phyloP scores from a whole-genome alignment of 257 asterid genomes.

The Fraxinus anomala region DNA sequence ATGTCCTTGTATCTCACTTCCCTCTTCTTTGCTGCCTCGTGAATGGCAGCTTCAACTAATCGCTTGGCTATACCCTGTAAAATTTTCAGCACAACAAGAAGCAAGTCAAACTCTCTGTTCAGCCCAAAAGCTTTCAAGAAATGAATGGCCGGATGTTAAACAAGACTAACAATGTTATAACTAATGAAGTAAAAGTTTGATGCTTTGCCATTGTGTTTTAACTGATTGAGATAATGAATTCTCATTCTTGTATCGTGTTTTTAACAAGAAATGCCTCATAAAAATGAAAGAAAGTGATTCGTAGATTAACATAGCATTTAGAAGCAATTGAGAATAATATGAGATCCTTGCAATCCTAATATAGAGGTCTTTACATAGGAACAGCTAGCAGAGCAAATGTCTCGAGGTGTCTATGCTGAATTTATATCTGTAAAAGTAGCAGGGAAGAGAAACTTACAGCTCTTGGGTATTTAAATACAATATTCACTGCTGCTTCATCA shows the following conservation, averaged over 20 bases:
- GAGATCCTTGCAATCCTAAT: not conserved
- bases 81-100: not conserved
- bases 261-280: not conserved
- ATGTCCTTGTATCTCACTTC: slow-evolving; percentile 80
- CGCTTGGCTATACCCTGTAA: slow-evolving; percentile 93
- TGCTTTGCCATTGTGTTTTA: not conserved
- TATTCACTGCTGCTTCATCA: slow-evolving; percentile 80
- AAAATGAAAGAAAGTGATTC: not conserved
- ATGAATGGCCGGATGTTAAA: not conserved
- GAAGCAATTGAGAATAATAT: not conserved
- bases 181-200: not conserved
- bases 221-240: not conserved
- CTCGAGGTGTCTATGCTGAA: no score
- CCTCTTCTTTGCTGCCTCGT: slow-evolving; percentile 90
- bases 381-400: not conserved
- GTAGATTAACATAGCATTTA: not conserved
- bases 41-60: slow-evolving; percentile 80
- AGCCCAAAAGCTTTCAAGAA: not conserved
- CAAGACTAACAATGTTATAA: not conserved
- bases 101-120: not conserved
- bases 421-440: not conserved
- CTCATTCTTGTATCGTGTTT: not conserved
- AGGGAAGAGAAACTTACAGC: slow-evolving; percentile 55
- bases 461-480: slow-evolving; percentile 75
- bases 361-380: not conserved